Conservation (phyloP, 2,329 filamentous ascomycete genomes). For the Ophiocordyceps australis region DNA sequence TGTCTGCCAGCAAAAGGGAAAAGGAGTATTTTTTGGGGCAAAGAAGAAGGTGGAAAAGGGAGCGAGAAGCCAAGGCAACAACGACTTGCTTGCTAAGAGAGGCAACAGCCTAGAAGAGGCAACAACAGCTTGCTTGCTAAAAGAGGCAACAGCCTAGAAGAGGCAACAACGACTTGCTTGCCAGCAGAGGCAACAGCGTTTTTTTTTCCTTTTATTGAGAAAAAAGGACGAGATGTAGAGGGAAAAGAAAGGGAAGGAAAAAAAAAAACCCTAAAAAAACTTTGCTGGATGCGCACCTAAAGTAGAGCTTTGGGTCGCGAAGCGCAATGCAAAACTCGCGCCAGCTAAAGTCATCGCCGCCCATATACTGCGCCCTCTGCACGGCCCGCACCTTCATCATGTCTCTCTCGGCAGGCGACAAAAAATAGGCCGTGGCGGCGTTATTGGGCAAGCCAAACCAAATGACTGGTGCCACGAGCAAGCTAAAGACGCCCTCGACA, state of each 20-base stretch:
- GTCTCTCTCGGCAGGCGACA: constrained; percentile 25
- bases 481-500: constrained; percentile 26
- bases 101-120: too few species aligned
- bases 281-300: constrained; percentile 20
- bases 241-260: neutral
- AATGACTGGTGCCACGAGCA: constrained; percentile 20
- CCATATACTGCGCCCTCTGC: constrained; percentile 27
- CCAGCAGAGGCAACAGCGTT: too few species aligned
- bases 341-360: constrained; percentile 28
- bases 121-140: too few species aligned
- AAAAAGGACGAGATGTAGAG: too few species aligned
- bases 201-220: too few species aligned
- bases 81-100: too few species aligned
- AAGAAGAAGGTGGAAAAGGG: neutral
- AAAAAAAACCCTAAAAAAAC: too few species aligned
- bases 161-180: too few species aligned
- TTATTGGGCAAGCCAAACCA: constrained; percentile 28
- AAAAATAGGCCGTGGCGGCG: constrained; percentile 26
- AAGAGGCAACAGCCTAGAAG: too few species aligned
- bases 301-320: constrained; percentile 29
- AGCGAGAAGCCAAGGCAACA: too few species aligned
- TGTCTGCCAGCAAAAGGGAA: too few species aligned
- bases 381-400: constrained; percentile 29
- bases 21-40: neutral
- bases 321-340: constrained; percentile 26